Evolutionary conservation across 345 rosid species (phyloP).

Genomic region (Populus davidiana): DNA sequence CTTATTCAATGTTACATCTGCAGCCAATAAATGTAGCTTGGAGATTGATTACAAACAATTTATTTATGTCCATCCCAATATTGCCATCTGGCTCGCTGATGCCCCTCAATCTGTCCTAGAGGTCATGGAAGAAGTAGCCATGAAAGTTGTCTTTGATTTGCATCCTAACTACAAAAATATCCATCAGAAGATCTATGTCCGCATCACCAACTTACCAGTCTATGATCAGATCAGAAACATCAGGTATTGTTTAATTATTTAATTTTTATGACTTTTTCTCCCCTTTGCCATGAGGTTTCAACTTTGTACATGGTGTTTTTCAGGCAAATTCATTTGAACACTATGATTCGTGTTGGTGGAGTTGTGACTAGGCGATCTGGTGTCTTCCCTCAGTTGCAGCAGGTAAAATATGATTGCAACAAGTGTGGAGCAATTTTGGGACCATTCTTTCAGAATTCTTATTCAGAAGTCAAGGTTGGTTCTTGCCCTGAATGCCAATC

Average conservation of each 20-base stretch:
- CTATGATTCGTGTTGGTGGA: conserved; percentile 98
- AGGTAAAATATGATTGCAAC: conserved; percentile 95
- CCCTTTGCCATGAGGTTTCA: not conserved
- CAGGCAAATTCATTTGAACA: conserved; percentile 97
- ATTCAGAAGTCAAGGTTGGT: conserved; percentile 97
- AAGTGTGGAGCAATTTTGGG: conserved; percentile 91
- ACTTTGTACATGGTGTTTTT: conserved; percentile 16
- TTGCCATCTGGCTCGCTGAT: conserved; percentile 97
- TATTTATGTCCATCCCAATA: conserved; percentile 85
- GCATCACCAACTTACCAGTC: conserved; percentile 80
- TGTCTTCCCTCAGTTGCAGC: conserved; percentile 97
- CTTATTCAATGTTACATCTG: conserved; percentile 21
- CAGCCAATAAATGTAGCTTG: conserved; percentile 90
- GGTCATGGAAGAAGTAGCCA: conserved; percentile 91
- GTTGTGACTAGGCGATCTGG: conserved; percentile 97
- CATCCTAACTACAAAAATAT: conserved; percentile 87
- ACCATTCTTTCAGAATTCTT: conserved; percentile 93
- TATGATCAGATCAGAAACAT: conserved; percentile 94
- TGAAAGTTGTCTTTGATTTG: conserved; percentile 73
- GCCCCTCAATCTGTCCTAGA: conserved; percentile 96
- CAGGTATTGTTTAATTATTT: conserved; percentile 42
- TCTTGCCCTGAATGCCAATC: conserved; percentile 99
- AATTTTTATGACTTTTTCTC: not conserved
- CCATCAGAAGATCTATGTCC: conserved; percentile 83
- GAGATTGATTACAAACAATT: conserved; percentile 91